phyloP scores from a whole-genome alignment of 2,329 filamentous ascomycete species.

The Xylaria arbuscula region DNA sequence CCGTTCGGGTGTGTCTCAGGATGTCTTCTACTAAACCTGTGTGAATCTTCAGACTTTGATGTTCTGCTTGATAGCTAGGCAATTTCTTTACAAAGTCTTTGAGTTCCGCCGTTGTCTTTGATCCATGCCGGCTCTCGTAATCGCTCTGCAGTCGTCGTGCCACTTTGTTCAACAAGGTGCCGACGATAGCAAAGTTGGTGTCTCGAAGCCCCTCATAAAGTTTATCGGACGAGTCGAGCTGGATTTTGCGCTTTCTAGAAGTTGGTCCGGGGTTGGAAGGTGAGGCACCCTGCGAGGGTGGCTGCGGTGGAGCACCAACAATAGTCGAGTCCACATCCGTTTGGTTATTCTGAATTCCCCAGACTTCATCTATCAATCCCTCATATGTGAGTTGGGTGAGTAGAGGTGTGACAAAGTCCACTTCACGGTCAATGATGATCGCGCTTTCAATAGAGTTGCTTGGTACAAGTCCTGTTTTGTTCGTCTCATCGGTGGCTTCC shows the following conservation, averaged over 20 bases:
- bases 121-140: conserved; percentile 86
- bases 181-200: conserved; percentile 95
- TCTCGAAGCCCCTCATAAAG: conserved; percentile 89
- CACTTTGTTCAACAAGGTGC: conserved; percentile 87
- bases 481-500: conserved; percentile 73
- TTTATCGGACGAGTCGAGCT: conserved; percentile 88
- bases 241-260: conserved; percentile 84
- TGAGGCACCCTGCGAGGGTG: conserved; percentile 63
- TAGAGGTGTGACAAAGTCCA: conserved; percentile 91
- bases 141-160: conserved; percentile 86
- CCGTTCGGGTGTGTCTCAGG: conserved; percentile 89
- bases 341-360: conserved; percentile 91
- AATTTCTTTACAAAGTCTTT: conserved; percentile 95
- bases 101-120: conserved; percentile 89
- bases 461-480: conserved; percentile 77
- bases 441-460: conserved; percentile 90
- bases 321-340: conserved; percentile 92
- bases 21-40: conserved; percentile 94
- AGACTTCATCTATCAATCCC: conserved; percentile 92
- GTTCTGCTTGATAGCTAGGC: conserved; percentile 91
- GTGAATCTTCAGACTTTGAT: conserved; percentile 91
- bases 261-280: conserved; percentile 65
- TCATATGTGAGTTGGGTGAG: conserved; percentile 97
- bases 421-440: conserved; percentile 94
- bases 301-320: conserved; percentile 76